These are phyloP conservation scores for Candida sp. DNA, from an alignment of 1,139 yeast genomes.

Conservation along the genomic window DNA sequence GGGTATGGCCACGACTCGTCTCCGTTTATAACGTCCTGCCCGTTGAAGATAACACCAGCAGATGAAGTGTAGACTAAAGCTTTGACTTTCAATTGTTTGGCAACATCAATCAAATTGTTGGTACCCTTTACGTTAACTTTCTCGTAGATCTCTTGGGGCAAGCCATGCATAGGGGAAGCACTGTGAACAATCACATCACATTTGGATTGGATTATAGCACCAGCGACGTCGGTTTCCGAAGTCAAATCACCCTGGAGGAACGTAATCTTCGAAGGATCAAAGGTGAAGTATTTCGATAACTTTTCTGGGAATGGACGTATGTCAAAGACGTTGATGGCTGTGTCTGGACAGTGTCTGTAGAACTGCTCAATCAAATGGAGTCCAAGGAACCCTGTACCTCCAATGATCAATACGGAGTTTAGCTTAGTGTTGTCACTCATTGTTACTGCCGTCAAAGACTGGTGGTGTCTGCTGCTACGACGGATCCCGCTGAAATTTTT, in stretches of 20 bases:
- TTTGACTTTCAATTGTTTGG: conserved; percentile 54
- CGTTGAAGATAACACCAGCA: conserved; percentile 97
- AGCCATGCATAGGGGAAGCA: conserved; percentile 96
- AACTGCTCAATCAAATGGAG: conserved; percentile 90
- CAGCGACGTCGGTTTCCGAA: conserved; percentile 64
- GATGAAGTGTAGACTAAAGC: conserved; percentile 95
- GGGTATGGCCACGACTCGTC: conserved; percentile 97
- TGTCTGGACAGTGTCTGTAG: conserved; percentile 65
- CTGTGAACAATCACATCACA: conserved; percentile 92
- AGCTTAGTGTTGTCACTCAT: conserved; percentile 6
- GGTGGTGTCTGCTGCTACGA: not conserved
- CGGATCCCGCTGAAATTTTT: not conserved
- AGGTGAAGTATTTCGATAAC: conserved; percentile 75
- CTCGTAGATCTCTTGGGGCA: conserved; percentile 77
- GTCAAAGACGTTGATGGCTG: conserved; percentile 86
- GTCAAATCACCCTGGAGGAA: conserved; percentile 89
- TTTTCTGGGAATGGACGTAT: conserved; percentile 82
- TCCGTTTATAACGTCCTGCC: conserved; percentile 88
- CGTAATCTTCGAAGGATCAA: conserved; percentile 57
- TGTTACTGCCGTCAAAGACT: not conserved
- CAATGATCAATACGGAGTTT: conserved; percentile 69
- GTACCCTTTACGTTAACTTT: conserved; percentile 96
- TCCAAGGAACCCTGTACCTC: conserved; percentile 97
- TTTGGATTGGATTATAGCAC: conserved; percentile 60
- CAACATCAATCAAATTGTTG: conserved; percentile 67